A percentile compares a stretch with the other conserved stretches of the same genome.
Conservation (phyloP, 2,329 filamentous ascomycete species). For the Cytospora piceae region DNA sequence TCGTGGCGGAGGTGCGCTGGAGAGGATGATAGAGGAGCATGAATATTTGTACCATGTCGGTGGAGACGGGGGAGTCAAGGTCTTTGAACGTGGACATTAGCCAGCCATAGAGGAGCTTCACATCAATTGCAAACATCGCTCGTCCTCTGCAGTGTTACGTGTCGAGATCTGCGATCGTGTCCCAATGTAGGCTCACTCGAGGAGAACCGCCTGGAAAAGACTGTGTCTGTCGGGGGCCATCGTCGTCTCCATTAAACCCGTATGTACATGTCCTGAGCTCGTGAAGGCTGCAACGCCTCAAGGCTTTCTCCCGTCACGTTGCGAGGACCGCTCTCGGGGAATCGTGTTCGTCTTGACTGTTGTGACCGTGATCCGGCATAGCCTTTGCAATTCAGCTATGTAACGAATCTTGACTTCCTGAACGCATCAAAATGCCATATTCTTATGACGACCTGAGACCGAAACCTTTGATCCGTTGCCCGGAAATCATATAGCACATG, state of each 20-base stretch:
- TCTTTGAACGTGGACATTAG: conserved; percentile 80
- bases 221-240: not conserved
- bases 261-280: not conserved
- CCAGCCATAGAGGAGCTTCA: conserved; percentile 5
- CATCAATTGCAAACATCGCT: not conserved
- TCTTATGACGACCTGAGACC: conserved; percentile 32
- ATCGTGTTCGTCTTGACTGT: no score
- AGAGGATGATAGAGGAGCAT: conserved; percentile 53
- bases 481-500: conserved; percentile 29
- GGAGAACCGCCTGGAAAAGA: not conserved
- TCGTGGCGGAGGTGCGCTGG: conserved; percentile 49
- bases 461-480: conserved; percentile 29
- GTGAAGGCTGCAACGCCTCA: not conserved
- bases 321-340: not conserved
- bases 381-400: conserved; percentile 30
- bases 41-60: conserved; percentile 84
- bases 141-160: not conserved
- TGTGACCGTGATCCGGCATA: conserved; percentile 12
- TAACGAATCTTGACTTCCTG: conserved; percentile 25
- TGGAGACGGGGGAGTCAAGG: conserved; percentile 76
- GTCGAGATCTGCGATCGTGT: not conserved
- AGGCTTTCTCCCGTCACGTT: conserved; percentile 7
- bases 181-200: not conserved
- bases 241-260: not conserved
- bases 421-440: conserved; percentile 28